Evolutionary conservation across 1,284 basidiomycete genomes (phyloP).

Genomic region (Cryptococcus jaspeensis): DNA sequence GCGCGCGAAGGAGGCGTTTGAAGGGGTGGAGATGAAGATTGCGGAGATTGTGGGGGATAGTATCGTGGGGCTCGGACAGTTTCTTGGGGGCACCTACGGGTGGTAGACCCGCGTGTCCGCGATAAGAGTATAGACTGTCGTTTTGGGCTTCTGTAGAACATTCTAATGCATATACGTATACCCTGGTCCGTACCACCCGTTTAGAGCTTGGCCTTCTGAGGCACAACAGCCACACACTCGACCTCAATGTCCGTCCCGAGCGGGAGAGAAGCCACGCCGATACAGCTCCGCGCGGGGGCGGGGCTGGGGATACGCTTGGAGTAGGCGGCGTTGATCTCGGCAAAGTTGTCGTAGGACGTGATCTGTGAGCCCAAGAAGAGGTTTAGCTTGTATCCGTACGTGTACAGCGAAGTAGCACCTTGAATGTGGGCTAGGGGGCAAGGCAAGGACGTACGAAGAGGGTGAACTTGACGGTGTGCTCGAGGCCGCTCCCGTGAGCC

Average conservation of each 20-base stretch:
- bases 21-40: slow-evolving; percentile 31
- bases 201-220: slow-evolving; percentile 24
- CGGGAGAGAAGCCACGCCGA: slow-evolving; percentile 61
- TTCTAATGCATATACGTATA: neutral
- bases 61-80: slow-evolving; percentile 34
- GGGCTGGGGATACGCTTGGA: slow-evolving; percentile 33
- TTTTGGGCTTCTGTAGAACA: neutral
- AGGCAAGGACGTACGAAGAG: slow-evolving; percentile 55
- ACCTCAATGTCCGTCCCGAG: slow-evolving; percentile 62
- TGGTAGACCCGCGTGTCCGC: slow-evolving; percentile 27
- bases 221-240: slow-evolving; percentile 58
- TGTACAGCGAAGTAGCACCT: neutral
- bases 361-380: slow-evolving; percentile 16
- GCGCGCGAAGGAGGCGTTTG: slow-evolving; percentile 34
- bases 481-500: slow-evolving; percentile 61
- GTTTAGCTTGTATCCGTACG: no score
- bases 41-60: slow-evolving; percentile 38
- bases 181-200: neutral
- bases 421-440: neutral
- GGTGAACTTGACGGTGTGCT: slow-evolving; percentile 63
- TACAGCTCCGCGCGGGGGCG: slow-evolving; percentile 64
- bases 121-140: neutral
- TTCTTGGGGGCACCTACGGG: slow-evolving; percentile 42
- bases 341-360: slow-evolving; percentile 34
- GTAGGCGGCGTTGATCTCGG: slow-evolving; percentile 32